Evolutionary conservation across 352 stramenopile genomes (phyloP).

Genomic region (Pythium phragmitis): DNA sequence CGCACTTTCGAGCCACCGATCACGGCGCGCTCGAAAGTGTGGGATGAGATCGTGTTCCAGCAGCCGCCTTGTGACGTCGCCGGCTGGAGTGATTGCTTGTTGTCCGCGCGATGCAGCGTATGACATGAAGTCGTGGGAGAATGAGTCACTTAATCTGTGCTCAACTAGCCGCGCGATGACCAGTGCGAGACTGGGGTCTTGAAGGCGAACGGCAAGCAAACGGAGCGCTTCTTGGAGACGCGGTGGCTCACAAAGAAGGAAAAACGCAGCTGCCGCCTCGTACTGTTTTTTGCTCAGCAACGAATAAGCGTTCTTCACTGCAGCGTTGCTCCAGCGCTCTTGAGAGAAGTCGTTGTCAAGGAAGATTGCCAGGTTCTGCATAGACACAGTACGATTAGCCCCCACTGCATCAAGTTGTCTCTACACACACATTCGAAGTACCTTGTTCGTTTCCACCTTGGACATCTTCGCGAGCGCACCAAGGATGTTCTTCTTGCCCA

Average conservation of each 20-base stretch:
- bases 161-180: conserved; percentile 89
- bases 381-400: neutral
- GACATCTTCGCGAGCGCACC: conserved; percentile 71
- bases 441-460: conserved; percentile 71
- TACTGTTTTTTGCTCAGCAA: conserved; percentile 93
- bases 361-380: conserved; percentile 69
- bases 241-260: conserved; percentile 91
- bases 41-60: conserved; percentile 71
- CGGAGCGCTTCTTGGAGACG: conserved; percentile 92
- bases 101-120: conserved; percentile 25
- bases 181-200: conserved; percentile 89
- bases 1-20: conserved; percentile 79
- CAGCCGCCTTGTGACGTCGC: conserved; percentile 47
- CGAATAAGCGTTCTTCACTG: conserved; percentile 95
- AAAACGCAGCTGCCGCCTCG: conserved; percentile 88
- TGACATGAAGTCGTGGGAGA: conserved; percentile 58
- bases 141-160: conserved; percentile 48
- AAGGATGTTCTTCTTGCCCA: conserved; percentile 81
- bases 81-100: conserved; percentile 60
- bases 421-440: conserved; percentile 15
- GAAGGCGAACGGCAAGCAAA: conserved; percentile 82
- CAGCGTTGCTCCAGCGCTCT: conserved; percentile 82
- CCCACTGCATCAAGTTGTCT: neutral
- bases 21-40: conserved; percentile 51
- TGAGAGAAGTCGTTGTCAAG: conserved; percentile 81